Base-by-base conservation (phyloP, 805 yeast species). In the Monosporozyma yasuniensis region DNA sequence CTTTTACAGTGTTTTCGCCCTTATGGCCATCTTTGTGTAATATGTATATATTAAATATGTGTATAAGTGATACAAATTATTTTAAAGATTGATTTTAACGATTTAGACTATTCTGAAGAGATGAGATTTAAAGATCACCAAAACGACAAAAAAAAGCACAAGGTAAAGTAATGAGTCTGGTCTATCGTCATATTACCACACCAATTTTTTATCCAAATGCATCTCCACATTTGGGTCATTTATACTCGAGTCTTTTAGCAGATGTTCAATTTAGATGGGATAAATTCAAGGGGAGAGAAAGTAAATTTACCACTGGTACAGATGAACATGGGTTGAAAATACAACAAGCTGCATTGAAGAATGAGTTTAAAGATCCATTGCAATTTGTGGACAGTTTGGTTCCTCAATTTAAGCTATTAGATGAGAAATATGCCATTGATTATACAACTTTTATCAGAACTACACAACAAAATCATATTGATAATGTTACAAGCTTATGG, bases 191-290 rank as follows among this genome's bases (percentile, higher is more conserved):
- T 56, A 72, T 84, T 14, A 88, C 97, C 0, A 84, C 97, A 0
- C 99, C 99, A 0, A 93, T 93, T 23, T 93, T 90, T 67, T 93
- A 93, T 66, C 97, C 95, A 50, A 93, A 93, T 72, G 98, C 98
- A 9, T 76, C 64, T 47, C 99, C 99, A 2, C 99, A 93, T 68
- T 65, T 93, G 49, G 99, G 99, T 3, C 99, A 93, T 65, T 72
- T 88, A 39, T 89, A 93, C 64, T 80, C 96, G 4, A 85, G 89
- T 86, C 72, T 88, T 0, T 67, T 93, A 43, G 81, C 90, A 46
- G 99, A 93, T 67, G 83, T 83, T 1, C 72, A 83, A 47, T 77
- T 75, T 53, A 72, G 96, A 55, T 91, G 96, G 96, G 77, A 77
- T 35, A 58, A 59, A 16, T 67, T 83, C 32, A 64, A 67, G 9